phyloP scores from a whole-genome alignment of 352 stramenopile species.

The Phytophthora aleatoria region DNA sequence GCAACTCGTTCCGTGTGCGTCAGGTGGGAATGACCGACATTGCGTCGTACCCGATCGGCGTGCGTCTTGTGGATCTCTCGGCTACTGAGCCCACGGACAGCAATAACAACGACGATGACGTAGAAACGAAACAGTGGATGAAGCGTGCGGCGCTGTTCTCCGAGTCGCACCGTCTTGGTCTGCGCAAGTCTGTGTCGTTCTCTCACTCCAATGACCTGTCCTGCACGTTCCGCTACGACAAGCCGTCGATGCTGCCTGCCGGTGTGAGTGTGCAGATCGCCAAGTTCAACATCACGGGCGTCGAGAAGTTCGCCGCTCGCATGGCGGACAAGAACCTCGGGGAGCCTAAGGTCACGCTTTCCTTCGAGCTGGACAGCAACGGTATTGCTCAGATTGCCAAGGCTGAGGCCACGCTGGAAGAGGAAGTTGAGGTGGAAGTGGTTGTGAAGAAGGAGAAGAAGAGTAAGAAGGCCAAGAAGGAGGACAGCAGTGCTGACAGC shows the following conservation, averaged over 20 bases:
- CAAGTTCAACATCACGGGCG: constrained; percentile 93
- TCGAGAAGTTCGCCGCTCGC: constrained; percentile 89
- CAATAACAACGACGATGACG: constrained; percentile 48
- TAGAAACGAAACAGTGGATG: constrained; percentile 83
- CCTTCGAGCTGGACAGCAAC: constrained; percentile 93
- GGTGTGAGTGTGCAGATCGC: constrained; percentile 79
- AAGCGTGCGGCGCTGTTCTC: constrained; percentile 94
- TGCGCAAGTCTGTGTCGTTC: constrained; percentile 96
- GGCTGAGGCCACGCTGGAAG: constrained; percentile 92
- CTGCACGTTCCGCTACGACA: constrained; percentile 92
- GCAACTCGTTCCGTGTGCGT: constrained; percentile 95
- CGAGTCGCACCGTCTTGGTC: constrained; percentile 75
- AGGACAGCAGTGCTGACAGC: constrained; percentile 37
- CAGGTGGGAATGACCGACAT: constrained; percentile 96
- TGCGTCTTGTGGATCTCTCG: constrained; percentile 86
- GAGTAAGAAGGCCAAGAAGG: constrained; percentile 49
- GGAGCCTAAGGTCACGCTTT: constrained; percentile 93
- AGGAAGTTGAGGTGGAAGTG: constrained; percentile 78
- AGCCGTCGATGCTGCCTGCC: constrained; percentile 77
- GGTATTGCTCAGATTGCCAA: constrained; percentile 92
- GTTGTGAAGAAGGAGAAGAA: constrained; percentile 70
- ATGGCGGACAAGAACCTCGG: constrained; percentile 90
- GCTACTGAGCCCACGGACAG: constrained; percentile 49
- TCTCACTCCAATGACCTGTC: constrained; percentile 91
- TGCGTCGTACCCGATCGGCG: constrained; percentile 86